These are phyloP conservation scores for sweet orange (Citrus sinensis) DNA, from an alignment of 345 rosid genomes.

Conservation along the genomic window DVS_A1.0 CM039163.1:5782001-5782500, in stretches of 20 bases:
- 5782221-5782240: neutral
- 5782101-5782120: neutral
- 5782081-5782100: neutral
- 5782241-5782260: neutral
- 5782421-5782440: neutral
- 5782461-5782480: neutral
- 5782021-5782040: neutral
- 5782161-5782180: neutral
- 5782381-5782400: neutral
- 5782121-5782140: neutral
- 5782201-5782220: neutral
- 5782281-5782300: neutral
- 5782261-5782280: neutral
- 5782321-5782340: neutral
- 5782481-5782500: conserved; percentile 63
- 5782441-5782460: neutral
- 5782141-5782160: neutral
- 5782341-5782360: neutral
- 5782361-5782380: neutral
- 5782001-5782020: neutral
- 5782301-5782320: neutral
- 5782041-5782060: neutral
- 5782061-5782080: neutral
- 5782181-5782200: neutral
- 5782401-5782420: neutral